Base-by-base conservation (phyloP, 1,284 basidiomycete genomes). In the Marasmius tenuissimus region DNA sequence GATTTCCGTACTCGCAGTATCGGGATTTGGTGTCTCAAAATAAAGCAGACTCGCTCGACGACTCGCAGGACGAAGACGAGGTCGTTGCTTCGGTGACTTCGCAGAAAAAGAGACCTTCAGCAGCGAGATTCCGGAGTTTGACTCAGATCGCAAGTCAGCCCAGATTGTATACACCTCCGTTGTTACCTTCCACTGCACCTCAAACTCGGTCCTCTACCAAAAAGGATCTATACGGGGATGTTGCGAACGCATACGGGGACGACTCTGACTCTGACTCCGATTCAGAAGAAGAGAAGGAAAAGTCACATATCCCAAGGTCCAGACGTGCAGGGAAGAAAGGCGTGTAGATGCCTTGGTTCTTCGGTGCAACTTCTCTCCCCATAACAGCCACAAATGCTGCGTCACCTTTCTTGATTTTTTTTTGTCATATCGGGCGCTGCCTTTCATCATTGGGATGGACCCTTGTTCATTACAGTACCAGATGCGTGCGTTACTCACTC, bases 221-320 rank as follows among this genome's bases (percentile, higher is more conserved):
- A 37, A 37, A 67, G 60, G 76, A 76, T 58, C 68, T 76, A 53
- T 77, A 76, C 57, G 77, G 74, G 7, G 66, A 59, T 61, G 68
- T 62, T 48, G 69, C 68, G 5, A 71, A 72, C 33, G 69, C 72
- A 58, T 75, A 77, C 14, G 75, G 75, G 14, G 75, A 72, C 34
- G 76, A 77, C 18, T 71, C 75, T 10, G 80, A 72, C 54, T 80
- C 74, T 34, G 76, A 74, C 18, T 71, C 70, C 37, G 76, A 72
- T 11, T 79, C 81, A 12, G 75, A 81, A 55, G 78, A 76, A 16
- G 81, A 80, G 7, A 65, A 66, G 27, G 78, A 76, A 54, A 75
- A 65, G 57, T 85, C 80, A 16, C 86, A 88, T 70, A 89, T 90
- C 51, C 88, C 88, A 40, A 78, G 73, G 65, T 75, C 76, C 18